Evolutionary conservation across 352 stramenopile genomes (phyloP).

Genomic region (Phytophthora sojae): DNA sequence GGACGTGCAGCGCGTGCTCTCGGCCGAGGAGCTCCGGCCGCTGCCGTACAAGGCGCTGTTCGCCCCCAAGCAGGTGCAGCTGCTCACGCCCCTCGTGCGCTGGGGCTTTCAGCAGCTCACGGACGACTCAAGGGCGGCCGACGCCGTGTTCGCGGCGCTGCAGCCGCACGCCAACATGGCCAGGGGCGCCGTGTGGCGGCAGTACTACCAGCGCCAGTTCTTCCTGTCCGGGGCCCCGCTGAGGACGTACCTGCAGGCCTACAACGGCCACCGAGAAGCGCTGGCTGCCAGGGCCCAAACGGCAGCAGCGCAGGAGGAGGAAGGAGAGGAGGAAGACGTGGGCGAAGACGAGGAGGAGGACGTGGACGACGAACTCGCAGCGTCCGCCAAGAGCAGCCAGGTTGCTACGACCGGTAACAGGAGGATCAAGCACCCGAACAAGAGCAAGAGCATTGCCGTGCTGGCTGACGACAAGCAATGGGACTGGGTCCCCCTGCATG

Average conservation of each 20-base stretch:
- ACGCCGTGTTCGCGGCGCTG: slow-evolving; percentile 49
- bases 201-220: slow-evolving; percentile 74
- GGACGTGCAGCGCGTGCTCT: slow-evolving; percentile 23
- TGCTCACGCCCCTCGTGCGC: slow-evolving; percentile 45
- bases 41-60: slow-evolving; percentile 44
- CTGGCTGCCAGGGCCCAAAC: slow-evolving; percentile 8
- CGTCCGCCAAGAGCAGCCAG: slow-evolving; percentile 8
- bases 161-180: slow-evolving; percentile 64
- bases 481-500: slow-evolving; percentile 39
- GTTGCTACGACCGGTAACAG: not conserved
- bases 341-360: slow-evolving; percentile 17
- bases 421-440: slow-evolving; percentile 22
- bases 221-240: slow-evolving; percentile 60
- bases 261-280: slow-evolving; percentile 30
- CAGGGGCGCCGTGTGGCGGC: slow-evolving; percentile 49
- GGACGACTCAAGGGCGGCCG: slow-evolving; percentile 13
- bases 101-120: slow-evolving; percentile 46
- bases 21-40: slow-evolving; percentile 24
- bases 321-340: slow-evolving; percentile 14
- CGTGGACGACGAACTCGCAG: slow-evolving; percentile 4
- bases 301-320: not conserved
- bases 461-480: slow-evolving; percentile 28
- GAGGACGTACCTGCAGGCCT: slow-evolving; percentile 45
- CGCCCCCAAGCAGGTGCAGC: slow-evolving; percentile 33
- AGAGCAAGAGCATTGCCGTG: slow-evolving; percentile 19